These are phyloP conservation scores for Volvox carteri DNA, from an alignment of 163 green algal genomes.

Conservation along the genomic window DNA sequence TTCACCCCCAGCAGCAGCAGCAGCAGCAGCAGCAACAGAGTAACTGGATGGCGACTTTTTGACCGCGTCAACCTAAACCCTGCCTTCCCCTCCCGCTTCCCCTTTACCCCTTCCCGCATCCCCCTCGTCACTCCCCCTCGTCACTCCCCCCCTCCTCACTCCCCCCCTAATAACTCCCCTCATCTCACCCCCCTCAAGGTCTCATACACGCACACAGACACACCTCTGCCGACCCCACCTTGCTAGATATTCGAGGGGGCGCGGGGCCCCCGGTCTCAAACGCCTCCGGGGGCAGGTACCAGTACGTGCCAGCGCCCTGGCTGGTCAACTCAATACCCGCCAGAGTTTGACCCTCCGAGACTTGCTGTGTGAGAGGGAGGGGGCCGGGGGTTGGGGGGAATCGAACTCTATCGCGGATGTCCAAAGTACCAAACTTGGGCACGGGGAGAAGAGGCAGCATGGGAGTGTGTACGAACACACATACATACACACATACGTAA, in stretches of 20 bases:
- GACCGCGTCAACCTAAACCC: no score
- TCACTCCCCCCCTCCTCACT: not conserved
- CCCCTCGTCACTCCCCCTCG: not conserved
- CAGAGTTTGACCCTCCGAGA: slow-evolving; percentile 83
- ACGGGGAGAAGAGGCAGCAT: not conserved
- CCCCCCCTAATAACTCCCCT: not conserved
- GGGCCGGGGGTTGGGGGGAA: not conserved
- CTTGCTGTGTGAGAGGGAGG: slow-evolving; percentile 70
- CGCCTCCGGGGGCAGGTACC: slow-evolving; percentile 98
- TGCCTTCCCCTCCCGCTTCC: no score
- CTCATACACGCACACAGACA: not conserved
- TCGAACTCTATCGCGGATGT: no score
- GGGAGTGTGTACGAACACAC: not conserved
- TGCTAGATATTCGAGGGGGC: slow-evolving; percentile 71
- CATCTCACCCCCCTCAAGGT: not conserved
- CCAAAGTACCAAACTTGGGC: no score
- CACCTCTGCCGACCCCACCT: slow-evolving; percentile 52
- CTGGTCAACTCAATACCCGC: slow-evolving; percentile 93
- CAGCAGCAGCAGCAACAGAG: no score
- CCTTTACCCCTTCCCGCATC: not conserved
- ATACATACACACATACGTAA: not conserved
- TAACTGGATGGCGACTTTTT: no score
- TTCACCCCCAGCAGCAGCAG: no score
- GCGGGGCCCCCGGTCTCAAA: slow-evolving; percentile 78
- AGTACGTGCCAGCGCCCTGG: slow-evolving; percentile 97